Evolutionary conservation across 495 filamentous ascomycete genomes (phyloP), one percentile per base, ranked within the genome.

Genomic region (Cercophora sp.): DNA sequence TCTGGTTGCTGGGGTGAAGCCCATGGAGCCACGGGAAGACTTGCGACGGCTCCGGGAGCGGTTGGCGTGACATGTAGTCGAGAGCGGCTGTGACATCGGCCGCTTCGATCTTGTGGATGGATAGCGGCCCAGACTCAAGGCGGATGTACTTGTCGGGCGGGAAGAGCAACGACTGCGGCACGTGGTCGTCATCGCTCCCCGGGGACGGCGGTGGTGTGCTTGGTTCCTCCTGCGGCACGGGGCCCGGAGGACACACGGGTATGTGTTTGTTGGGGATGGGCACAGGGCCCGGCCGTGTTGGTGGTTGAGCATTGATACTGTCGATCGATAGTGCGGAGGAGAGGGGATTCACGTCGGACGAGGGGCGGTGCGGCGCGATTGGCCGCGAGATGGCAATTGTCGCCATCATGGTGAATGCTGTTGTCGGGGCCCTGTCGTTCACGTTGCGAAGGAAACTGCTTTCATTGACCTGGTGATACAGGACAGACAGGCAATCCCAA

Each of bases 21-120:
- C 93, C 93, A 72, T 98, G 93, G 8, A 96, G 77, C 93, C 93
- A 98, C n/a, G 93, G 93, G 61, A 96, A 98, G 58, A 96, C 85
- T 54, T 82, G 78, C 8, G 81, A 76, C 1, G 94, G 84, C 53
- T 95, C 87, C 8, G 93, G 92, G 19, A 96, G 69, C 9, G 87
- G 83, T 58, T 94, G 89, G 3, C 81, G 78, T 0, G 91, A 79
- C 50, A 81, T 67, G 54, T 91, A 79, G 54, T 91, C 81, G 8
- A 96, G 57, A 2, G 92, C 88, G 9, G 83, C 79, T 15, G 80
- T 79, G 26, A 96, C 75, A 5, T 75, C 79, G 19, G 71, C 72
- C 27, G 84, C 83, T 63, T 84, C 80, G 57, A 98, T 85, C 42
- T 84, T 78, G 66, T 85, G 92, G 19, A 96, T 66, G 2, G 81